Evolutionary conservation across 331 rosid species (phyloP), one percentile per base, ranked within the genome.

Genomic region (Spiraea crenata): DNA sequence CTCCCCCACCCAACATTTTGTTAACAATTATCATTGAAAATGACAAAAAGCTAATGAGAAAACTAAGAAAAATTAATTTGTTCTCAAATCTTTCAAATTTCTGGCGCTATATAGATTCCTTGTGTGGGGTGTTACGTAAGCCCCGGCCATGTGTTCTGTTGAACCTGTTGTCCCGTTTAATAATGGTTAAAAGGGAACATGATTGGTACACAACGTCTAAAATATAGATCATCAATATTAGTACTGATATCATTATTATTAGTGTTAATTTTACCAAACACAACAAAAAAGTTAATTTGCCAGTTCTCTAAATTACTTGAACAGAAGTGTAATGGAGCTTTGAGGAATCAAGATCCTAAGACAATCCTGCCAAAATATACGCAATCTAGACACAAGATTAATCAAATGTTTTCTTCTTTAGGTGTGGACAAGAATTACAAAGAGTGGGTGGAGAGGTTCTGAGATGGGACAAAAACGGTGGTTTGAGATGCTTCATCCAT

Each of bases 341-440:
- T 52, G 65, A 69, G 57, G 57, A 61, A 60, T 51, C 75, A 61
- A 62, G 61, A 63, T 70, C 76, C 38, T 5, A 56, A 66, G 57
- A 45, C 69, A 78, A 59, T 52, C 75, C 56, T 52, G 17, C 54
- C 56, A 72, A 67, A 41, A 73, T 34, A 59, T 12, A 14, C 4
- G 55, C 74, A 67, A 60, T 59, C 71, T 50, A 56, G 13, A 20
- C 9, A 39, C 4, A 31, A 73, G 64, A 63, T 64, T 55, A 62
- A 44, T 39, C 57, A 56, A 51, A 55, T 55, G 25, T 70, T 67
- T 65, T 49, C 61, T 39, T 60, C 9, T 13, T 51, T 44, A 41
- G 50, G 63, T 52, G 37, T 57, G 62, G 76, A 74, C 76, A 74
- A 69, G 70, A 69, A 14, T 50, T 51, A 39, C 38, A 34, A 46